phyloP scores from a whole-genome alignment of 1,284 basidiomycete species.

The Leccinum griseonigrum region DNA sequence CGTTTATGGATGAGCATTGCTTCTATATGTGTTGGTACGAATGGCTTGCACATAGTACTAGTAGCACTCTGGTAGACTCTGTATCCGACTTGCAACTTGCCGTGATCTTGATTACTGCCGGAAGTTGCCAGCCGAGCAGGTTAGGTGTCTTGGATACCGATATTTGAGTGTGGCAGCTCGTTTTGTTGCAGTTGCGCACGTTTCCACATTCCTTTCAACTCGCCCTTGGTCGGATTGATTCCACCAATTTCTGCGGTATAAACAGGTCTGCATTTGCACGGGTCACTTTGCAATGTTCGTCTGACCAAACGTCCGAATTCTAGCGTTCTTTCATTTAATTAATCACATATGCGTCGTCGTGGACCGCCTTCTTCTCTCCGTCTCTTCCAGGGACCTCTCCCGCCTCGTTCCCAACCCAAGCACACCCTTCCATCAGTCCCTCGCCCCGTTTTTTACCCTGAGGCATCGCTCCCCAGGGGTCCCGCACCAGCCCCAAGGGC shows the following conservation, averaged over 20 bases:
- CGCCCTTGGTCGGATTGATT: slow-evolving; percentile 14
- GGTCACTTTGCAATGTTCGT: background rate
- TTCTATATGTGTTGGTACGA: slow-evolving; percentile 1
- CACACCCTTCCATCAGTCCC: slow-evolving; percentile 58
- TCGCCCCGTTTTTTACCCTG: slow-evolving; percentile 45
- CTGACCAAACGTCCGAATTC: background rate
- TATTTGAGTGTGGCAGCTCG: background rate
- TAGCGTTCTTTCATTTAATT: background rate
- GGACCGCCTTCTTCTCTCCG: slow-evolving; percentile 57
- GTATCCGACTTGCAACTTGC: slow-evolving; percentile 3
- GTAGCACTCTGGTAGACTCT: slow-evolving; percentile 17
- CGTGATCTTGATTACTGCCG: background rate
- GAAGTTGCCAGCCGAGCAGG: background rate
- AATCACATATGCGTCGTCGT: slow-evolving; percentile 51
- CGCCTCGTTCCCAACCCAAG: slow-evolving; percentile 51
- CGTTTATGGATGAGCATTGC: slow-evolving; percentile 2
- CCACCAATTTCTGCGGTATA: background rate
- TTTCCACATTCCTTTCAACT: background rate
- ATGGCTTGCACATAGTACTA: background rate
- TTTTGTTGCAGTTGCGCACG: background rate
- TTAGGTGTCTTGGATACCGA: slow-evolving; percentile 6
- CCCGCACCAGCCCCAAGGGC: slow-evolving; percentile 25
- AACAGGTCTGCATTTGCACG: background rate
- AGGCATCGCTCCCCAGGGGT: slow-evolving; percentile 28
- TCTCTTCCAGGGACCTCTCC: slow-evolving; percentile 53